phyloP scores from a whole-genome alignment of 169 alveolate species.

The Neospora caninum region DNA sequence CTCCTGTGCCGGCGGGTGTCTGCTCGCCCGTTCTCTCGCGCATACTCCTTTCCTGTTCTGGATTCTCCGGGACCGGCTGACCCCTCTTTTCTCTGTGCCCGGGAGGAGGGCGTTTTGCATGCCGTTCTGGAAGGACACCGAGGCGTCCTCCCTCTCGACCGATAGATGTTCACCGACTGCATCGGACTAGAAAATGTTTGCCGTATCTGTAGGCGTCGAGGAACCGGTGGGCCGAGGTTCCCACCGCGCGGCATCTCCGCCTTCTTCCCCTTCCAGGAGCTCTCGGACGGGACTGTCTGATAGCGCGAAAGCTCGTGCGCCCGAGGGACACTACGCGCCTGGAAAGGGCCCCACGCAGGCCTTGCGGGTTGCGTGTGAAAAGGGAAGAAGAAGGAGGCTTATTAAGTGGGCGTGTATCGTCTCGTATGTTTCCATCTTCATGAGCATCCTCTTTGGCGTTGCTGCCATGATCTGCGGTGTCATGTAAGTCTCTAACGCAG shows the following conservation, averaged over 20 bases:
- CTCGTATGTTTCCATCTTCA: constrained; percentile 13
- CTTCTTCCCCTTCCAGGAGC: no score
- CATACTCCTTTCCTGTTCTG: no score
- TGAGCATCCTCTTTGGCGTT: constrained; percentile 22
- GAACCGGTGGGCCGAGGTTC: neutral
- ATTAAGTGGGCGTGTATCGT: constrained; percentile 1
- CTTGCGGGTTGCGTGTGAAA: constrained; percentile 7
- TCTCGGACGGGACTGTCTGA: no score
- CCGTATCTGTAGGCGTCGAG: neutral
- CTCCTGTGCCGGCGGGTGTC: no score
- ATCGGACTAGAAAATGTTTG: neutral
- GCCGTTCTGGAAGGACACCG: no score
- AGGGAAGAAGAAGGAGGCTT: neutral
- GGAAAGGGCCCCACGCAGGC: constrained; percentile 7
- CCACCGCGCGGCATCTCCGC: neutral
- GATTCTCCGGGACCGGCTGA: no score
- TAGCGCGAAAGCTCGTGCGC: neutral
- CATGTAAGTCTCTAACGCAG: neutral
- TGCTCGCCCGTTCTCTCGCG: no score
- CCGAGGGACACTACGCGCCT: neutral
- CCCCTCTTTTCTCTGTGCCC: no score
- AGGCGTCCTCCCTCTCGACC: no score
- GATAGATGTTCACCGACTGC: no score
- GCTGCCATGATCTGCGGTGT: constrained; percentile 16
- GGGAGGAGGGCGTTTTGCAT: no score